These are phyloP conservation scores for Pseudocercospora musae DNA, from an alignment of 2,329 filamentous ascomycete species.

Conservation along the genomic window DNA sequence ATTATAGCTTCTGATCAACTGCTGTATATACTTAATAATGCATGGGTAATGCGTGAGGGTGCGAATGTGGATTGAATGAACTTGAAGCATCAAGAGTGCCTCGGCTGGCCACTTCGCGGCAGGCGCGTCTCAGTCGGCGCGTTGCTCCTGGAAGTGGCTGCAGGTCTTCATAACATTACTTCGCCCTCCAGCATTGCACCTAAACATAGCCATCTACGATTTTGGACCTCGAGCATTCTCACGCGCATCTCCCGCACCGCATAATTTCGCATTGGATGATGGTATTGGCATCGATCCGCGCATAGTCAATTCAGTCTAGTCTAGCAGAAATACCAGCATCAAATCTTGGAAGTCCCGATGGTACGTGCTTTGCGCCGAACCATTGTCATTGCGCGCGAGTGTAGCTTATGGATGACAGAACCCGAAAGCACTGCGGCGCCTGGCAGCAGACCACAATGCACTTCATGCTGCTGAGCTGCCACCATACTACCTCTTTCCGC, in stretches of 20 bases:
- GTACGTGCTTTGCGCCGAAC: background rate
- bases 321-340: background rate
- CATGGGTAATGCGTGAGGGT: background rate
- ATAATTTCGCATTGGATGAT: background rate
- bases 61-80: background rate
- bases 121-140: background rate
- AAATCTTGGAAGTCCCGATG: background rate
- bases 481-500: constrained; percentile 60
- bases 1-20: background rate
- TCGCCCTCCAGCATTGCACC: background rate
- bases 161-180: background rate
- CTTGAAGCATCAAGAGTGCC: background rate
- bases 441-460: constrained; percentile 58
- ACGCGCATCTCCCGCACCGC: background rate
- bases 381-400: background rate
- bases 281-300: background rate
- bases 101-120: background rate
- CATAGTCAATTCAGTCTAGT: background rate
- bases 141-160: background rate
- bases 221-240: background rate
- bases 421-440: constrained; percentile 53
- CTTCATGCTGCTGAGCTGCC: constrained; percentile 56
- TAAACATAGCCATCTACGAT: background rate
- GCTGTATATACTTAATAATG: constrained; percentile 1
- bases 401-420: constrained; percentile 35